Conservation (phyloP, 345 rosid genomes). For the Salix udensis region DNA sequence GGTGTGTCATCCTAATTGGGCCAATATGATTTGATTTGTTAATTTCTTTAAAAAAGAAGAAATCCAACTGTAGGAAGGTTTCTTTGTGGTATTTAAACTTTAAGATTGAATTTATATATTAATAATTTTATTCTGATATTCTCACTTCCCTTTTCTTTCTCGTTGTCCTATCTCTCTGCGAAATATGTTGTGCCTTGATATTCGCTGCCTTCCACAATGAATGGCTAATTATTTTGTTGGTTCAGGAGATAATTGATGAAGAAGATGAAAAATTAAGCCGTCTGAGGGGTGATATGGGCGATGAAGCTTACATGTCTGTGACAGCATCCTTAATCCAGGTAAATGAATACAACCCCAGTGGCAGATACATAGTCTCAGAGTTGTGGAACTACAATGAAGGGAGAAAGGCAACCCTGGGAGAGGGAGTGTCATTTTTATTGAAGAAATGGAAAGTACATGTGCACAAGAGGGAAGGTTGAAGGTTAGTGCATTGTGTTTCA, state of each 20-base stretch:
- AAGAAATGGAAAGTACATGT: conserved; percentile 43
- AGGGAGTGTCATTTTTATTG: conserved; percentile 55
- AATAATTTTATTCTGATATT: background rate
- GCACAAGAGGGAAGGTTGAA: conserved; percentile 33
- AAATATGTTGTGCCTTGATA: background rate
- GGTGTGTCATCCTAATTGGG: conserved; percentile 40
- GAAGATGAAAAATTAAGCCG: conserved; percentile 62
- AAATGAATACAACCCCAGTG: conserved; percentile 90
- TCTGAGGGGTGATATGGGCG: conserved; percentile 55
- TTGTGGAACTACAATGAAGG: conserved; percentile 71
- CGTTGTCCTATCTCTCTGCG: background rate
- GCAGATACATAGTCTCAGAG: conserved; percentile 73
- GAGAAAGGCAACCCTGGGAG: conserved; percentile 59
- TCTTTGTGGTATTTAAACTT: background rate
- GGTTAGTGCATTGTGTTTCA: background rate
- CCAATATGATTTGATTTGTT: background rate
- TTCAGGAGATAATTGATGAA: conserved; percentile 63
- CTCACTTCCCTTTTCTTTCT: background rate
- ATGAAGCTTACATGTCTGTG: conserved; percentile 57
- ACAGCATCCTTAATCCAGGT: conserved; percentile 60
- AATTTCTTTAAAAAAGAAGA: background rate
- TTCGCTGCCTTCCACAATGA: background rate
- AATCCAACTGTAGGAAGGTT: background rate
- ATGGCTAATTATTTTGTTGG: conserved; percentile 6
- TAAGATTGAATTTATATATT: background rate